These are phyloP conservation scores for Xylariomycetidae sp. DNA, from an alignment of 2,329 filamentous ascomycete species.

Conservation along the genomic window DNA sequence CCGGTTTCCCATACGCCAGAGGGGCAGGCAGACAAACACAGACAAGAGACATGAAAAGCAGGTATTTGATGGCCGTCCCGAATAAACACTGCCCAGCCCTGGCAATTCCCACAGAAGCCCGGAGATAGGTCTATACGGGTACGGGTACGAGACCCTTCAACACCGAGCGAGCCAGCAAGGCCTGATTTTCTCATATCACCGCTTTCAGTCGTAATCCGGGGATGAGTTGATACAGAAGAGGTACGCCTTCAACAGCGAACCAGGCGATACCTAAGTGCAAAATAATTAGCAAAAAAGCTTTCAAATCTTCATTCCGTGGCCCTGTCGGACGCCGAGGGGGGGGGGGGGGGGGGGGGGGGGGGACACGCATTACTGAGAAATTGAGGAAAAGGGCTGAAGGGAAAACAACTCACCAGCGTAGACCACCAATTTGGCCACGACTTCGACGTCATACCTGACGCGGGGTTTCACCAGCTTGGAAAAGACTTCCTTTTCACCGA, in stretches of 20 bases:
- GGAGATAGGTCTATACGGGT: no score
- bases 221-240: conserved; percentile 37
- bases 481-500: conserved; percentile 76
- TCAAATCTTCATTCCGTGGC: neutral
- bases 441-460: conserved; percentile 96
- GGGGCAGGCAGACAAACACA: no score
- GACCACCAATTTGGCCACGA: conserved; percentile 92
- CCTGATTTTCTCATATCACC: no score
- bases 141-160: no score
- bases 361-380: neutral
- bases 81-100: no score
- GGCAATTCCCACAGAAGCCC: no score
- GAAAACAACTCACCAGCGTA: conserved; percentile 67
- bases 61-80: no score
- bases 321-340: neutral
- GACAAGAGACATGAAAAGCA: no score
- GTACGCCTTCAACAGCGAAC: conserved; percentile 36
- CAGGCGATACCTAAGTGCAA: conserved; percentile 25
- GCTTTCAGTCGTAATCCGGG: no score
- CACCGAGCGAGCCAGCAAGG: no score
- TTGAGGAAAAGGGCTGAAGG: neutral
- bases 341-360: no score
- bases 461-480: conserved; percentile 77
- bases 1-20: no score
- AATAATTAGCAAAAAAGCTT: conserved; percentile 1